Evolutionary conservation across 1,284 basidiomycete genomes (phyloP), one percentile per base, ranked within the genome.

Genomic region (Ustilago bromivora): DNA sequence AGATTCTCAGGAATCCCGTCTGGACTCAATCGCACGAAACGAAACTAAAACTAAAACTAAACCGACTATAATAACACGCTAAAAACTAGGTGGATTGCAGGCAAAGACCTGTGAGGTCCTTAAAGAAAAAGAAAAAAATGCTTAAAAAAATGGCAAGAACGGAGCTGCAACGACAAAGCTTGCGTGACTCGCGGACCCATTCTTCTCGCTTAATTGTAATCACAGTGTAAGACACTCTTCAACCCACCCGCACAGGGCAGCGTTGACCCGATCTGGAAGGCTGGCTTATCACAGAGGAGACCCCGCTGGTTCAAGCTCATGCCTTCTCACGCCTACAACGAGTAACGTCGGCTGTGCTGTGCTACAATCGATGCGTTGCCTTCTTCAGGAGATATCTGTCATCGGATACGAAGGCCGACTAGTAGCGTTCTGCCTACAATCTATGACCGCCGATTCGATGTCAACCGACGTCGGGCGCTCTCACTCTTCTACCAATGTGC

Each of bases 171-270:
- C 28, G 23, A 28, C 19, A n/a, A n/a, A 51, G 9, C 28, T 19
- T 32, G 49, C 49, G 49, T 51, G 49, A 51, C 49, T 51, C 49
- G 49, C 49, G 23, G 17, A 32, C 49, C 49, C 49, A 31, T 51
- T 51, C 49, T 51, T 51, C 12, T 51, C 12, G 2, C 23, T 28
- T 28, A 28, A 23, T 31, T 9, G 10, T 9, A 19, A 49, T 43
- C 13, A 49, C 11, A 23, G 46, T 17, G 49, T 51, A 31, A 31
- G 49, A 34, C 49, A 19, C 15, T 31, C 28, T 49, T 32, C 12
- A 23, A 51, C 6, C 13, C 49, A 31, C 8, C 15, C 23, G 31
- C 11, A 32, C 28, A 51, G 5, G 5, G 49, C 23, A 51, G 28
- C 49, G 15, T 51, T 19, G n/a, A 46, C 43, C 11, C 6, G 43